These are phyloP conservation scores for Neurospora sublineolata DNA, from an alignment of 495 filamentous ascomycete species.

Conservation along the genomic window DNA sequence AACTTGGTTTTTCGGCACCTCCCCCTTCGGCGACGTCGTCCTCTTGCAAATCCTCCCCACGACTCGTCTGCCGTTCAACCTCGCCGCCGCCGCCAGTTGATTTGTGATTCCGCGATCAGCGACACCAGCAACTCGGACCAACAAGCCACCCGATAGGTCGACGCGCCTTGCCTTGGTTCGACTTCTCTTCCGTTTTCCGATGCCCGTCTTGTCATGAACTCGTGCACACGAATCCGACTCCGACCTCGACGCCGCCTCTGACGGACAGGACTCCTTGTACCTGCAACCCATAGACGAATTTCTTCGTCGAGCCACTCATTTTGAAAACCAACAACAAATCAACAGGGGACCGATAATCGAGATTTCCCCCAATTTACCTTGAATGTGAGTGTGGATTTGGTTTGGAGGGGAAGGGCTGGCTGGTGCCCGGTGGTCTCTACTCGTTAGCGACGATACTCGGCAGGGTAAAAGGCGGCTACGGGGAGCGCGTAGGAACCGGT, in stretches of 20 bases:
- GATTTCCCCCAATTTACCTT: slow-evolving; percentile 2
- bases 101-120: neutral
- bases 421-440: neutral
- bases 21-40: slow-evolving; percentile 21
- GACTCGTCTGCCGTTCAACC: slow-evolving; percentile 17
- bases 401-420: neutral
- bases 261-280: slow-evolving; percentile 11
- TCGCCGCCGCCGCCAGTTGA: slow-evolving; percentile 5
- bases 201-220: slow-evolving; percentile 25
- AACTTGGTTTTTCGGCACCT: neutral
- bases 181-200: slow-evolving; percentile 8
- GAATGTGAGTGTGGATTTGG: slow-evolving; percentile 15
- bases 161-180: slow-evolving; percentile 2
- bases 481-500: neutral
- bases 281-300: slow-evolving; percentile 10
- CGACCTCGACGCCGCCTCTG: slow-evolving; percentile 13
- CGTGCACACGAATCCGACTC: slow-evolving; percentile 14
- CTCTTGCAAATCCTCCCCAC: slow-evolving; percentile 12
- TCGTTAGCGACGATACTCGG: neutral
- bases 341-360: neutral
- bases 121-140: neutral
- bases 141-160: slow-evolving; percentile 14
- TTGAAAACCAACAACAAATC: slow-evolving; percentile 16
- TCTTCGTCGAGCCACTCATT: slow-evolving; percentile 39
- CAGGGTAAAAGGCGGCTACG: neutral